Percentiles rank a stretch among this genome's conserved stretches.
phyloP scores from a whole-genome alignment of 1,139 yeast genomes.

The Candida tropicalis region DNA sequence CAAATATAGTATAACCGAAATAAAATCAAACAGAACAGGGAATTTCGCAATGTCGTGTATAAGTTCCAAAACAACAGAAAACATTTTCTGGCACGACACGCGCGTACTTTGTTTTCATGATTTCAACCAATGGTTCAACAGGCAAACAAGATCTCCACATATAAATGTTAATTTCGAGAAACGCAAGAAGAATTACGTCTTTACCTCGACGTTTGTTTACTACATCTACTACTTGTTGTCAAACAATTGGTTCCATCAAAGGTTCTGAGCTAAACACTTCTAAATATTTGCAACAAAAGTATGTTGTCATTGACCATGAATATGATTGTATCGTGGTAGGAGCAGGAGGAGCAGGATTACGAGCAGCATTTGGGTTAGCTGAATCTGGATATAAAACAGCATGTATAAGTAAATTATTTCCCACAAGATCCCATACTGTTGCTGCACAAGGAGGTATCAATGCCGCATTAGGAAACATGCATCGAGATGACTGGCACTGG shows the following conservation, averaged over 20 bases:
- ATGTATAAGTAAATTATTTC: constrained; percentile 94
- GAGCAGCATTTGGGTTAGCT: constrained; percentile 97
- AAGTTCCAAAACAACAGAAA: no score
- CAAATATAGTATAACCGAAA: no score
- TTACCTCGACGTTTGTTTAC: constrained; percentile 6
- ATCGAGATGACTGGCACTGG: constrained; percentile 98
- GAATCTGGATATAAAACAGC: constrained; percentile 98
- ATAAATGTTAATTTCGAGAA: not conserved
- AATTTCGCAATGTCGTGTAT: no score
- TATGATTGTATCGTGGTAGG: constrained; percentile 98
- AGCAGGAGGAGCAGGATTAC: constrained; percentile 98
- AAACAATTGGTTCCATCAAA: constrained; percentile 48
- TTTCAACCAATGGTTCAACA: not conserved
- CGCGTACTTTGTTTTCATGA: no score
- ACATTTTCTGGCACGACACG: no score
- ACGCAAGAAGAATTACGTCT: not conserved
- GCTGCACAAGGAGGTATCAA: constrained; percentile 99
- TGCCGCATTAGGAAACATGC: constrained; percentile 98
- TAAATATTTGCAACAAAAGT: constrained; percentile 64
- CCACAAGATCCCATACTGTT: constrained; percentile 97
- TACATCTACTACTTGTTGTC: constrained; percentile 14
- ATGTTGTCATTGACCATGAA: constrained; percentile 93
- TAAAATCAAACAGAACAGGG: no score
- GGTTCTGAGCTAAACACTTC: constrained; percentile 52
- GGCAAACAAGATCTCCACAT: not conserved